A percentile compares a stretch with the other conserved stretches of the same genome.
Evolutionary conservation across 2,329 filamentous ascomycete genomes (phyloP).

Genomic region (Arthroderma uncinatum): DNA sequence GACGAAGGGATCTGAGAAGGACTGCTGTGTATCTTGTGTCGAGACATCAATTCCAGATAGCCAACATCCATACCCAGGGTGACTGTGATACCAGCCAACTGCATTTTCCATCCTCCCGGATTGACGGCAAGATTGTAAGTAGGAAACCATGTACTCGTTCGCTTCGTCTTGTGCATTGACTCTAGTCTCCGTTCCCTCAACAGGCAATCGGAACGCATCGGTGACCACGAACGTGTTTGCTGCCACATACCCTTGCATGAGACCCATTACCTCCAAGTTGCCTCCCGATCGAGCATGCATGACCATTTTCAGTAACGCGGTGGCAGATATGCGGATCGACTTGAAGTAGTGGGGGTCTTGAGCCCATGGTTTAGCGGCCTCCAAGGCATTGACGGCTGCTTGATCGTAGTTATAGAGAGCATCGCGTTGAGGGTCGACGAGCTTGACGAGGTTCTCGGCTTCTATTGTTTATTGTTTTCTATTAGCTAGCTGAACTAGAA

Average conservation of each 20-base stretch:
- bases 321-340: slow-evolving; percentile 80
- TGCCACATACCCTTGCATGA: slow-evolving; percentile 93
- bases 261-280: slow-evolving; percentile 85
- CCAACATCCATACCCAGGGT: slow-evolving; percentile 98
- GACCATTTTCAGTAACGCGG: slow-evolving; percentile 95
- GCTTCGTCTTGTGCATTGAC: slow-evolving; percentile 94
- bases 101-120: slow-evolving; percentile 76
- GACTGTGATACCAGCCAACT: slow-evolving; percentile 96
- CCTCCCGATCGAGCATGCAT: slow-evolving; percentile 97
- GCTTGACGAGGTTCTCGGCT: slow-evolving; percentile 71
- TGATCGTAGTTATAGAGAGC: slow-evolving; percentile 78
- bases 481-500: slow-evolving; percentile 7
- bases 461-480: slow-evolving; percentile 43
- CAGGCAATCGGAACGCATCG: slow-evolving; percentile 83
- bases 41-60: slow-evolving; percentile 88
- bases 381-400: slow-evolving; percentile 55
- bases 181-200: slow-evolving; percentile 95
- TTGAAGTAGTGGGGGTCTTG: slow-evolving; percentile 80
- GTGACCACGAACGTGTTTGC: slow-evolving; percentile 79
- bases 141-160: slow-evolving; percentile 92
- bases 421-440: slow-evolving; percentile 78
- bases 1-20: slow-evolving; percentile 78
- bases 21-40: slow-evolving; percentile 77
- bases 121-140: slow-evolving; percentile 63
- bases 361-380: slow-evolving; percentile 60